Conservation (phyloP, 2,329 filamentous ascomycete genomes). For the Thielaviopsis ethacetica region DNA sequence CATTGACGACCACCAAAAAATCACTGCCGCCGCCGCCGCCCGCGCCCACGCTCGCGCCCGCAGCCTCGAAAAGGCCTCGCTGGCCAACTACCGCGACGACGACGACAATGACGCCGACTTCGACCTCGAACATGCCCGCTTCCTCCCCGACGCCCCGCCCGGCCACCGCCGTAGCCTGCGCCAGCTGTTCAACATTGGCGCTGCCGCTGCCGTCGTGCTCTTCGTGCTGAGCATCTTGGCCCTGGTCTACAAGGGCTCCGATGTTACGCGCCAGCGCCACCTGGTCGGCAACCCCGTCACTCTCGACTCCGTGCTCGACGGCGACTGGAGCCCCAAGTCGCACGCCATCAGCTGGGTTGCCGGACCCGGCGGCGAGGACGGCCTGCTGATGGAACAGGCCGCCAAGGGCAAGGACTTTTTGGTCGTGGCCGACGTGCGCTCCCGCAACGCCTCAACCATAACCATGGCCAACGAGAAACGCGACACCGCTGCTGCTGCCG, state of each 20-base stretch:
- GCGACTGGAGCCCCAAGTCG: slow-evolving; percentile 45
- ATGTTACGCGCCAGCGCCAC: slow-evolving; percentile 33
- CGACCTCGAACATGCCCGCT: slow-evolving; percentile 36
- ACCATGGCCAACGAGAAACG: slow-evolving; percentile 16
- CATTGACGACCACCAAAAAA: slow-evolving; percentile 37
- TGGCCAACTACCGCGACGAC: slow-evolving; percentile 1
- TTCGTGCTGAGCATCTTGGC: slow-evolving; percentile 46
- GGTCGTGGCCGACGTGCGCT: slow-evolving; percentile 71
- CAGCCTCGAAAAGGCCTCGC: background rate
- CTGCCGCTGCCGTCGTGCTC: slow-evolving; percentile 44
- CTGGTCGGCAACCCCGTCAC: slow-evolving; percentile 49
- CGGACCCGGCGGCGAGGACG: slow-evolving; percentile 62
- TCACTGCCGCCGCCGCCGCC: background rate
- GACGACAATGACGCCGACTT: slow-evolving; percentile 5
- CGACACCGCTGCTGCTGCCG: background rate
- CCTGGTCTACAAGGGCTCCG: slow-evolving; percentile 54
- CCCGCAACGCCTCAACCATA: slow-evolving; percentile 17
- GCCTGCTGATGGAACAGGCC: slow-evolving; percentile 61
- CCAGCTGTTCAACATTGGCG: slow-evolving; percentile 42
- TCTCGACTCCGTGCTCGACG: slow-evolving; percentile 50
- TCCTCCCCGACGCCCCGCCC: slow-evolving; percentile 23
- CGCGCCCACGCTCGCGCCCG: background rate
- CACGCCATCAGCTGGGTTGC: slow-evolving; percentile 64
- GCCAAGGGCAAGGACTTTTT: slow-evolving; percentile 54
- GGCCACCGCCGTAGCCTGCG: slow-evolving; percentile 38